These are phyloP conservation scores for Eremochloa ophiuroides DNA, from an alignment of 176 grass and related monocot species.

Conservation along the genomic window DNA sequence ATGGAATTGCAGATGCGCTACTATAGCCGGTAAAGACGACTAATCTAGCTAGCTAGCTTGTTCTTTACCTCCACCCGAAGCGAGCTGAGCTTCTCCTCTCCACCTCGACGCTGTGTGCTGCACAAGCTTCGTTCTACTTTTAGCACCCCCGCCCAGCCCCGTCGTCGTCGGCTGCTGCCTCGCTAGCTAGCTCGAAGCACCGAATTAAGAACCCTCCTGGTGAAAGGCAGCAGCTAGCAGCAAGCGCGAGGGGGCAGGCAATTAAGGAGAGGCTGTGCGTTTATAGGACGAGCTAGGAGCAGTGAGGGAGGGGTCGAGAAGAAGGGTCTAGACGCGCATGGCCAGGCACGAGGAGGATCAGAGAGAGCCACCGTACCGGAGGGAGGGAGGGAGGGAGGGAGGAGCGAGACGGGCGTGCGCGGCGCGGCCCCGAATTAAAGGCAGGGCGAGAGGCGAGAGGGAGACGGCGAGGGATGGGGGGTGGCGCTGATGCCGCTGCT, in stretches of 20 bases:
- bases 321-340: background rate
- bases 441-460: background rate
- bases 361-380: background rate
- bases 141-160: background rate
- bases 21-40: constrained; percentile 11
- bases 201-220: background rate
- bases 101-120: background rate
- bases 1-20: background rate
- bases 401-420: background rate
- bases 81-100: constrained; percentile 33
- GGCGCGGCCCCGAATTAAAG: constrained; percentile 36
- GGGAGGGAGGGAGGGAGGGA: background rate
- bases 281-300: background rate
- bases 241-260: background rate
- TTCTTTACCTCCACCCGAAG: constrained; percentile 39
- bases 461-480: constrained; percentile 46
- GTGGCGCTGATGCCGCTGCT: constrained; percentile 32
- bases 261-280: background rate
- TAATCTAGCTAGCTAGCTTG: background rate
- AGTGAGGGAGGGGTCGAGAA: background rate
- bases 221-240: background rate
- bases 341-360: background rate
- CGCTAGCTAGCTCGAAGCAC: background rate
- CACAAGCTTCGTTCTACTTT: background rate
- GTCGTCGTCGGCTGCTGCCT: background rate